Conservation (phyloP, 306 rosid species). For the Elaeagnus macrophylla region DNA sequence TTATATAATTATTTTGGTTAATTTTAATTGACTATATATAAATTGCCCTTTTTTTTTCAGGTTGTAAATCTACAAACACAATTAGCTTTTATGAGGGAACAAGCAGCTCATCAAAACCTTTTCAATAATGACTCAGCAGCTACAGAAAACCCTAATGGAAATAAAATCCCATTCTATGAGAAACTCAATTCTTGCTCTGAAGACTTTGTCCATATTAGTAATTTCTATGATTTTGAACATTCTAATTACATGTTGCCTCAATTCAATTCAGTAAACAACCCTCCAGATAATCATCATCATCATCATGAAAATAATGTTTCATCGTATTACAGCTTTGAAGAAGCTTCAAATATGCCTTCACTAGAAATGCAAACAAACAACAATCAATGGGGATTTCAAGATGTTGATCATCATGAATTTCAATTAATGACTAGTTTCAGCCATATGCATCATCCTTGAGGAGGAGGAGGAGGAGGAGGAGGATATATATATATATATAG, state of each 20-base stretch:
- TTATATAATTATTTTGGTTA: conserved; percentile 1
- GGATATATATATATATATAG: too few relatives aligned
- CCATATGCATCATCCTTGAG: too few relatives aligned
- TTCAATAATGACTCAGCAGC: conserved; percentile 30
- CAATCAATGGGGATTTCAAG: too few relatives aligned
- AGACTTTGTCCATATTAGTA: conserved; percentile 27
- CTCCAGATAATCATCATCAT: too few relatives aligned
- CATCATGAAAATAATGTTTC: too few relatives aligned
- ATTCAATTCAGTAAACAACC: conserved; percentile 16
- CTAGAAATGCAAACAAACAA: too few relatives aligned
- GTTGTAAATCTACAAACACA: conserved; percentile 88
- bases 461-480: too few relatives aligned
- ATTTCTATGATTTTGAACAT: conserved; percentile 43
- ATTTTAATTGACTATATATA: conserved; percentile 1
- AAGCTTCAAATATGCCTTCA: too few relatives aligned
- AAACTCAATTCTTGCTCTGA: conserved; percentile 28
- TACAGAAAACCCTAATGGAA: conserved; percentile 51
- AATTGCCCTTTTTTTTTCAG: conserved; percentile 30
- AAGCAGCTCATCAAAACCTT: conserved; percentile 46
- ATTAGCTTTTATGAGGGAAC: conserved; percentile 69
- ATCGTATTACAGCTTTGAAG: too few relatives aligned
- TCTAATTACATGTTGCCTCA: conserved; percentile 28
- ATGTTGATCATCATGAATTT: too few relatives aligned
- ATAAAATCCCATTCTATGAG: conserved; percentile 14
- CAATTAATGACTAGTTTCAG: too few relatives aligned